Evolutionary conservation across 371 early-diverging fungal species (phyloP), one percentile per base, ranked within the genome.

Genomic region (Sporodiniella umbellata): DNA sequence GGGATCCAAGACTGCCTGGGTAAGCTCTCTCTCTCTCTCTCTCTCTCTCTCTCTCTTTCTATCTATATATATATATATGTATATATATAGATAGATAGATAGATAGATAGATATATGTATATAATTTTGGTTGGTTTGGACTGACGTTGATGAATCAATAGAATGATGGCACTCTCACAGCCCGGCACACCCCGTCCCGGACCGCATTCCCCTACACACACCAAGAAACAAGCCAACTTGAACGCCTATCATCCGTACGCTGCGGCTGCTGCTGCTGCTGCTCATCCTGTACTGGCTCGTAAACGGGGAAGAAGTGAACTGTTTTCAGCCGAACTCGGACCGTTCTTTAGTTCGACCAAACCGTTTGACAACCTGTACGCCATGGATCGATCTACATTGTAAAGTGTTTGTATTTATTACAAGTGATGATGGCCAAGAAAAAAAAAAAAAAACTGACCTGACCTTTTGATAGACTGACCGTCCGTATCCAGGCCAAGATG

Each of bases 271-370:
- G n/a, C n/a, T n/a, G n/a, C n/a, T n/a, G n/a, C 67, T 42, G 10
- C 67, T 37, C 59, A 52, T 35, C 53, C 56, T 21, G 45, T 54
- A 2, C 50, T 72, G 4, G 52, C 62, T 23, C 58, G 70, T 31
- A 70, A 70, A 39, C 60, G 75, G 45, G 56, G 62, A 15, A 51
- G 75, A 51, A 69, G 58, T 42, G 66, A 62, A 40, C 46, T 72
- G 8, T 72, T 68, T 42, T 56, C 66, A 8, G 54, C 62, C 38
- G 74, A 77, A 44, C 59, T 65, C 12, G 72, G 84, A 33, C 85
- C 87, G 12, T 79, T 80, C 58, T 86, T 86, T 43, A 78, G 78
- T 30, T 77, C 81, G 18, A 84, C 85, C 25, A 80, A 79, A 43
- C 81, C 81, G 38, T 65, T 73, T 45, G 80, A 80, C 56, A 84